phyloP scores from a whole-genome alignment of 1,139 yeast species.

The Pichia sorboxylosa region DNA sequence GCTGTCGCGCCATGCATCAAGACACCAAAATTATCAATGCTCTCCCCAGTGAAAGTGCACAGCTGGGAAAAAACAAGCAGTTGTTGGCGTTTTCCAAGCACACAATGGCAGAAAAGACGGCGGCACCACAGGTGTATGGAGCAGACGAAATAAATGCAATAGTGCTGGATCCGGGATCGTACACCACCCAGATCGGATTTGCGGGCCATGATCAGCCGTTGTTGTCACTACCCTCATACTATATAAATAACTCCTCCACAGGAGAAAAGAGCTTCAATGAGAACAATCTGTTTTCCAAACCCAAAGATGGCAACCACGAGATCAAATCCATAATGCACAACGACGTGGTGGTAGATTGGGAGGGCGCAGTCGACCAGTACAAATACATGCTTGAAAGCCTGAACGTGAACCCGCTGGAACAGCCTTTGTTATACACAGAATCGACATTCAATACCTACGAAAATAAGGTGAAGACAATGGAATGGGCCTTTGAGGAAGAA shows the following conservation, averaged over 20 bases:
- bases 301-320: conserved; percentile 40
- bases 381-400: conserved; percentile 41
- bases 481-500: conserved; percentile 60
- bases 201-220: conserved; percentile 93
- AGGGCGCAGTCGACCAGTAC: conserved; percentile 60
- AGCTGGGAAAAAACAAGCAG: no score
- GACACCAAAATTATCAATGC: no score
- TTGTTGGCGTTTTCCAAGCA: no score
- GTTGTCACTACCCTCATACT: conserved; percentile 58
- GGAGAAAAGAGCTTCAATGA: conserved; percentile 34
- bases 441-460: conserved; percentile 72
- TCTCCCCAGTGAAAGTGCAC: no score
- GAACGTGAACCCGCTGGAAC: conserved; percentile 47
- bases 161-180: conserved; percentile 86
- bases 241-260: conserved; percentile 24
- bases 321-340: conserved; percentile 50
- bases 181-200: conserved; percentile 72
- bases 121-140: conserved; percentile 42
- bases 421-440: conserved; percentile 72
- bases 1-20: no score
- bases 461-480: conserved; percentile 64
- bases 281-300: conserved; percentile 38
- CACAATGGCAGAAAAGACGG: conserved; percentile 14
- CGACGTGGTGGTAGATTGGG: conserved; percentile 61
- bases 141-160: conserved; percentile 83